These are phyloP conservation scores for Hypomyces perniciosus DNA, from an alignment of 2,329 filamentous ascomycete species.

Conservation along the genomic window DNA sequence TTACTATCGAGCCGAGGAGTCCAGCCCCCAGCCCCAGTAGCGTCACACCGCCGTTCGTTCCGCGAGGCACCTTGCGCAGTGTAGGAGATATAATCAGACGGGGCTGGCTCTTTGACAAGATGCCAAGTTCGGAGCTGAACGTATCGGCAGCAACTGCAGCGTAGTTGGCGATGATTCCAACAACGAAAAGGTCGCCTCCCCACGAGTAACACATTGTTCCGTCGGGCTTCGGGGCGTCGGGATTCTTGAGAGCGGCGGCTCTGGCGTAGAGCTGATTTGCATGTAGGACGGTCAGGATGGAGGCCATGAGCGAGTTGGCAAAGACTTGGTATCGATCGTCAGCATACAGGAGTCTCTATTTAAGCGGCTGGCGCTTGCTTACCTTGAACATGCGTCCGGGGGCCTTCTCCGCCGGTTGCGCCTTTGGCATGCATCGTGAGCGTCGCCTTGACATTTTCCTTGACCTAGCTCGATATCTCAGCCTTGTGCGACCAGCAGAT, in stretches of 20 bases:
- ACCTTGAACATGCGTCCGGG: constrained; percentile 78
- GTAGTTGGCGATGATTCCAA: constrained; percentile 75
- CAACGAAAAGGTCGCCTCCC: constrained; percentile 55
- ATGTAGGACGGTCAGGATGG: constrained; percentile 55
- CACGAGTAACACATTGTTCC: constrained; percentile 52
- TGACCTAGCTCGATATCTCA: constrained; percentile 50
- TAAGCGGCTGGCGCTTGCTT: constrained; percentile 6
- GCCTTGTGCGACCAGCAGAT: too few species aligned
- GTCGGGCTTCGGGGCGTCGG: constrained; percentile 24
- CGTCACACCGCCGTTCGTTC: constrained; percentile 92
- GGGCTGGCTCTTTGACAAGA: constrained; percentile 69
- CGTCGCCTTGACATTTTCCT: constrained; percentile 76
- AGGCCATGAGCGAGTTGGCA: constrained; percentile 78
- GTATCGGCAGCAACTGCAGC: constrained; percentile 90
- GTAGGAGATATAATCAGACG: constrained; percentile 78
- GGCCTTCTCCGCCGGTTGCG: constrained; percentile 68
- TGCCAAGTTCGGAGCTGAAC: constrained; percentile 91
- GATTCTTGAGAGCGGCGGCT: constrained; percentile 32
- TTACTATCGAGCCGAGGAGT: constrained; percentile 64
- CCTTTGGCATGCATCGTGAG: constrained; percentile 75
- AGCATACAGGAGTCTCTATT: neutral
- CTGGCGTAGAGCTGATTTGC: constrained; percentile 52
- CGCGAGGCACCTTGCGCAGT: constrained; percentile 73
- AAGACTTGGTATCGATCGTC: constrained; percentile 47
- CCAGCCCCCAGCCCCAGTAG: constrained; percentile 67